Evolutionary conservation across 23 red algal species (phyloP).

Genomic region (Gracilaria caudata): DNA sequence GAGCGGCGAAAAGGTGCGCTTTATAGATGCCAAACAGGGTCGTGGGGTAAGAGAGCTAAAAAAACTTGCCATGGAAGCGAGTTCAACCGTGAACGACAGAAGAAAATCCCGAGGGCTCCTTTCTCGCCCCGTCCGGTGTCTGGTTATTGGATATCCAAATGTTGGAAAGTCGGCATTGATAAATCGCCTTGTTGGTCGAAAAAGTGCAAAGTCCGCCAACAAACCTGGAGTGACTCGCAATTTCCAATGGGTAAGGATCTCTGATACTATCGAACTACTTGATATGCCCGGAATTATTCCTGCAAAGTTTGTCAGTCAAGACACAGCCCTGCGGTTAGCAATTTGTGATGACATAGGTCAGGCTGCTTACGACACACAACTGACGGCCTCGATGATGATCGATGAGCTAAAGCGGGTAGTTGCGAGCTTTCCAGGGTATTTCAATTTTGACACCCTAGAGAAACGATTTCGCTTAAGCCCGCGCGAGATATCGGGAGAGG

Average conservation of each 20-base stretch:
- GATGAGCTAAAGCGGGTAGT: slow-evolving; percentile 61
- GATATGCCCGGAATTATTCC: slow-evolving; percentile 98
- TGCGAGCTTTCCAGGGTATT: slow-evolving; percentile 39
- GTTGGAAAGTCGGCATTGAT: slow-evolving; percentile 99
- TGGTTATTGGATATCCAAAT: slow-evolving; percentile 97
- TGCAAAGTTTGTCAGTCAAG: slow-evolving; percentile 82
- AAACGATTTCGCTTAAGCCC: slow-evolving; percentile 57
- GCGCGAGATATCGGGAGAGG: slow-evolving; percentile 54
- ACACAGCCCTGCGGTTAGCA: slow-evolving; percentile 75
- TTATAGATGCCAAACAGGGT: slow-evolving; percentile 80
- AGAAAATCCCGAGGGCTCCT: slow-evolving; percentile 77
- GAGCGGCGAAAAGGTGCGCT: slow-evolving; percentile 49
- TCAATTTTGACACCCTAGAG: slow-evolving; percentile 54
- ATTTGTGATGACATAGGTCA: slow-evolving; percentile 97
- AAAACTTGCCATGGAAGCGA: slow-evolving; percentile 62
- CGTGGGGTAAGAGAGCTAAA: slow-evolving; percentile 78
- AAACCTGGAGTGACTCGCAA: slow-evolving; percentile 93
- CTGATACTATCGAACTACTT: slow-evolving; percentile 87
- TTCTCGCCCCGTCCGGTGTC: slow-evolving; percentile 76
- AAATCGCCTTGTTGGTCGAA: slow-evolving; percentile 85
- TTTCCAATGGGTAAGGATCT: slow-evolving; percentile 91
- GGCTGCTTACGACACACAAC: slow-evolving; percentile 90
- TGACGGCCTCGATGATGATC: slow-evolving; percentile 75
- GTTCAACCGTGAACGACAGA: slow-evolving; percentile 80
- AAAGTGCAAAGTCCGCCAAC: slow-evolving; percentile 84